Evolutionary conservation across 352 stramenopile genomes (phyloP), one percentile per base, ranked within the genome.

Genomic region (Pythium rishiriense): DNA sequence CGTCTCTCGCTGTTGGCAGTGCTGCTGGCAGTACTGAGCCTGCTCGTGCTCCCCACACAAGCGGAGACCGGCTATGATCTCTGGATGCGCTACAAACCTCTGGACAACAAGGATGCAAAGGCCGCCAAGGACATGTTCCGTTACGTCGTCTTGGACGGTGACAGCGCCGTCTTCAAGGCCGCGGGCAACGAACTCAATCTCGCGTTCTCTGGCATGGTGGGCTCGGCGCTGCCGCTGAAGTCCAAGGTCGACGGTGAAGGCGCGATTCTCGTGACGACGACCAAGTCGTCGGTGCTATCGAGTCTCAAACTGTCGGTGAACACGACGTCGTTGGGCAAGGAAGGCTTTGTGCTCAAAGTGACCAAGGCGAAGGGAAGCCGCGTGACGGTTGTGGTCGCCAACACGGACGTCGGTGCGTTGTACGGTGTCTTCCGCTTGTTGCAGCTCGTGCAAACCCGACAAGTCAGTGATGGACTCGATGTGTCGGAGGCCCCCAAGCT

Each of bases 311-410:
- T 46, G 39, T 46, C 39, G 15, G 5, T 46, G 14, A 46, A 46
- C 39, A 46, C 39, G 39, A 46, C 39, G 7, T 46, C 39, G 39
- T 15, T 46, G 39, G 39, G 39, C 39, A 46, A 46, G 39, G 39
- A 46, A 46, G 39, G 39, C 39, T 46, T 46, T 46, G 39, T 46
- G 39, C 14, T 46, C 39, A 46, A 46, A n/a, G 39, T 46, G 39
- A 46, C 39, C 39, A 46, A 46, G 39, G 39, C 39, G 39, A 46
- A 46, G n/a, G 39, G 39, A 46, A 46, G 39, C 15, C 39, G 39
- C 39, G 39, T 46, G 39, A 46, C 39, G 4, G 39, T 46, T 5
- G 39, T 46, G 39, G 39, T 46, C 39, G 39, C 39, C 14, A 46
- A 46, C 15, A n/a, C 39, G 39, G 39, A 46, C 39, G 39, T 46